Conservation (phyloP, 139 green algal species). For the Yamagishiella unicocca region DNA sequence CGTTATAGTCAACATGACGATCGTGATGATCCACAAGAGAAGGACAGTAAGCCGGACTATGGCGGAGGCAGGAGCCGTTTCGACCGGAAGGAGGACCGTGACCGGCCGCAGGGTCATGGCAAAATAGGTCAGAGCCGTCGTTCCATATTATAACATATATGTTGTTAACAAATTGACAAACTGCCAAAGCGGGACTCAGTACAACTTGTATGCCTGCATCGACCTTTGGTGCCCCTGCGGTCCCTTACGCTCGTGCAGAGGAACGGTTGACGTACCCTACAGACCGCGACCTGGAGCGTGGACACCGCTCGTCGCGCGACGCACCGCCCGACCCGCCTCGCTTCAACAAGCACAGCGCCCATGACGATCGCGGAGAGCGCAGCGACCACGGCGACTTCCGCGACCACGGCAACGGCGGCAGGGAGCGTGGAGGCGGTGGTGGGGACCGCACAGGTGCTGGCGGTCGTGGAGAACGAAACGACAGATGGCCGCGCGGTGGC, state of each 20-base stretch:
- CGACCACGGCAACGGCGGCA: background rate
- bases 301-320: background rate
- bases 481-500: background rate
- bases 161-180: too few species aligned
- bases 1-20: constrained; percentile 21
- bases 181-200: background rate
- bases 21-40: background rate
- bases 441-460: background rate
- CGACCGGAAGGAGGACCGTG: background rate
- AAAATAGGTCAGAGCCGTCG: background rate
- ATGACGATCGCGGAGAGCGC: constrained; percentile 13
- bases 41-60: background rate
- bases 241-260: background rate
- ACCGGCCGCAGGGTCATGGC: background rate
- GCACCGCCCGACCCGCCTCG: constrained; percentile 4
- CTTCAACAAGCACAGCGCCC: constrained; percentile 9
- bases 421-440: background rate
- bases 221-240: background rate
- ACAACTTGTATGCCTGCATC: background rate
- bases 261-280: constrained; percentile 18
- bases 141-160: background rate
- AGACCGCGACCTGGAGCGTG: background rate
- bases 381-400: background rate
- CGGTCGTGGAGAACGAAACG: background rate
- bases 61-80: background rate